Evolutionary conservation across 164 flowering plant species (phyloP).

Genomic region (Kingdonia uniflora): DNA sequence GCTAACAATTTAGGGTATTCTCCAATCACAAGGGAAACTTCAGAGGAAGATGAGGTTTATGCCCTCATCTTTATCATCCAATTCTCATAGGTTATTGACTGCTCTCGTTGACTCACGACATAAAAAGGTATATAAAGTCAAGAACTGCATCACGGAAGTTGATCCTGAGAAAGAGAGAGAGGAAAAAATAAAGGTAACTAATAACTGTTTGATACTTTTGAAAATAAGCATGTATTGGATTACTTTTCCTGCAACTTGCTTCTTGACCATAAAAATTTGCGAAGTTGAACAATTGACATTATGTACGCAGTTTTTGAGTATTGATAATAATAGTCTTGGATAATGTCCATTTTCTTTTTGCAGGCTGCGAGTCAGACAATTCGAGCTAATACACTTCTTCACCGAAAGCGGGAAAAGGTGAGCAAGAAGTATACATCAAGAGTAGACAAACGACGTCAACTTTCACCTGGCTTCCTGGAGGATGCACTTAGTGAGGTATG

Average conservation of each 20-base stretch:
- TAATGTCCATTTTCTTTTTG: conserved; percentile 11
- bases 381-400: conserved; percentile 73
- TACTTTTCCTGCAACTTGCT: background rate
- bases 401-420: conserved; percentile 76
- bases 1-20: conserved; percentile 58
- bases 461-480: conserved; percentile 97
- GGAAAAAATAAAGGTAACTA: conserved; percentile 84
- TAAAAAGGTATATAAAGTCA: conserved; percentile 90
- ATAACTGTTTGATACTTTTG: background rate
- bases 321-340: background rate
- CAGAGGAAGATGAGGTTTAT: conserved; percentile 89
- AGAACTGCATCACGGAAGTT: conserved; percentile 85
- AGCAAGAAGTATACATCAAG: conserved; percentile 64
- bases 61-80: conserved; percentile 92
- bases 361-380: conserved; percentile 88
- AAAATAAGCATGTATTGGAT: background rate
- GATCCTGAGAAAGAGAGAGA: conserved; percentile 99
- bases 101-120: conserved; percentile 95
- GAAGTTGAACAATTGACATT: no score
- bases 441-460: conserved; percentile 71
- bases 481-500: conserved; percentile 89
- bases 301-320: background rate
- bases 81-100: conserved; percentile 88
- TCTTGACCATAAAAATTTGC: background rate
- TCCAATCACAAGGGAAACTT: conserved; percentile 95